Conservation (phyloP, 345 rosid genomes). For the Euphorbia peplus region DNA sequence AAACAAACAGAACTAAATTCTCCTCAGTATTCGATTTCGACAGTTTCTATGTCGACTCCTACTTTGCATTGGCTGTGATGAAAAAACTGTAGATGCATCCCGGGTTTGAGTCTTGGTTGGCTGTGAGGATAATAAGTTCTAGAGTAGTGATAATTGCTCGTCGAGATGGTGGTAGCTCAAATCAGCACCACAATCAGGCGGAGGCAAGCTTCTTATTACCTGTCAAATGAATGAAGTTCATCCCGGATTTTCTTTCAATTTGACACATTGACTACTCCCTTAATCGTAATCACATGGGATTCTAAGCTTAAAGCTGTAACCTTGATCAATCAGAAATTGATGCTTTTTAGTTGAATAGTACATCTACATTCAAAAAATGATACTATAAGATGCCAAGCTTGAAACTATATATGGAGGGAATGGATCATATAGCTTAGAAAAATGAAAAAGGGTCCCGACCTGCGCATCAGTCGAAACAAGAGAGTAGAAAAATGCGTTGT, state of each 20-base stretch:
- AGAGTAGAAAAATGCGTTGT: constrained; percentile 94
- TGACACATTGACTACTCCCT: too few species aligned
- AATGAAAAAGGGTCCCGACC: constrained; percentile 38
- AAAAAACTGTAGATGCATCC: too few species aligned
- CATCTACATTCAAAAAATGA: constrained; percentile 44
- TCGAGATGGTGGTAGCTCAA: constrained; percentile 62
- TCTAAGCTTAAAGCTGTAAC: constrained; percentile 83
- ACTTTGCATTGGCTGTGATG: too few species aligned
- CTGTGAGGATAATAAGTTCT: too few species aligned
- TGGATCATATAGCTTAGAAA: not conserved
- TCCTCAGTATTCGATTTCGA: too few species aligned
- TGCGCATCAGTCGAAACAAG: constrained; percentile 96
- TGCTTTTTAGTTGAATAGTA: constrained; percentile 92
- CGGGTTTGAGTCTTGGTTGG: too few species aligned
- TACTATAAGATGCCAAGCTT: not conserved
- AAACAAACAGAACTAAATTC: too few species aligned
- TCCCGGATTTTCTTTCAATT: too few species aligned
- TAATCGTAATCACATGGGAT: too few species aligned
- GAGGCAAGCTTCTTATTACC: constrained; percentile 92
- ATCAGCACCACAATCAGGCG: constrained; percentile 71
- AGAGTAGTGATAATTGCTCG: constrained; percentile 76
- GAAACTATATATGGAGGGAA: not conserved
- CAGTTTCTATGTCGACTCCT: too few species aligned
- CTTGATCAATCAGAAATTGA: constrained; percentile 93
- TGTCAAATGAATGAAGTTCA: constrained; percentile 15